Conservation (phyloP, 257 asterid species). For the Plantago major region DNA sequence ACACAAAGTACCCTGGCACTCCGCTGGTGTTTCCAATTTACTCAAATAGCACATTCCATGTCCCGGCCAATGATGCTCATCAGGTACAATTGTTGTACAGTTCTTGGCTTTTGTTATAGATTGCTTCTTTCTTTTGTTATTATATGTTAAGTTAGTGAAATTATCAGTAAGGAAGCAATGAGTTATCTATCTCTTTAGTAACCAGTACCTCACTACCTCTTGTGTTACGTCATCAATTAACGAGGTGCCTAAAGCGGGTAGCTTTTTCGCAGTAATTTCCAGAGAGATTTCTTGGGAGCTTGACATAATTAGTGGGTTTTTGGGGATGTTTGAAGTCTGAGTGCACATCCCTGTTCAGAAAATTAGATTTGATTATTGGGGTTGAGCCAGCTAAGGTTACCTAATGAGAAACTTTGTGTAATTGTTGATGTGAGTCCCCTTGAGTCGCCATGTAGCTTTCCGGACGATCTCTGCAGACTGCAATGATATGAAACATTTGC, state of each 20-base stretch:
- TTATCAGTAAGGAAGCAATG: background rate
- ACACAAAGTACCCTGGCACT: constrained; percentile 58
- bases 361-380: too few species aligned
- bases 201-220: too few species aligned
- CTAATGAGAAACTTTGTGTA: too few species aligned
- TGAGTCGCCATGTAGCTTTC: too few species aligned
- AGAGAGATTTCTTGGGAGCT: too few species aligned
- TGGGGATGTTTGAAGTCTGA: background rate
- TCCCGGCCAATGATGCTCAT: constrained; percentile 89
- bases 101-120: background rate
- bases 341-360: background rate
- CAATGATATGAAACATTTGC: too few species aligned
- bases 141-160: background rate
- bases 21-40: constrained; percentile 64
- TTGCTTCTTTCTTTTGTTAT: background rate
- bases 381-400: too few species aligned
- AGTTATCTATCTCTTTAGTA: too few species aligned
- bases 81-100: constrained; percentile 42
- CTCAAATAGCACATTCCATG: constrained; percentile 67
- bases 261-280: background rate
- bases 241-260: background rate
- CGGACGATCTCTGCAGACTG: too few species aligned
- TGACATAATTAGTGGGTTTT: background rate
- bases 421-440: too few species aligned
- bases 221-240: too few species aligned